Percentiles rank a stretch among this genome's conserved stretches.
Conservation (phyloP, 2,329 filamentous ascomycete species). For the Cercospora sp. region DNA sequence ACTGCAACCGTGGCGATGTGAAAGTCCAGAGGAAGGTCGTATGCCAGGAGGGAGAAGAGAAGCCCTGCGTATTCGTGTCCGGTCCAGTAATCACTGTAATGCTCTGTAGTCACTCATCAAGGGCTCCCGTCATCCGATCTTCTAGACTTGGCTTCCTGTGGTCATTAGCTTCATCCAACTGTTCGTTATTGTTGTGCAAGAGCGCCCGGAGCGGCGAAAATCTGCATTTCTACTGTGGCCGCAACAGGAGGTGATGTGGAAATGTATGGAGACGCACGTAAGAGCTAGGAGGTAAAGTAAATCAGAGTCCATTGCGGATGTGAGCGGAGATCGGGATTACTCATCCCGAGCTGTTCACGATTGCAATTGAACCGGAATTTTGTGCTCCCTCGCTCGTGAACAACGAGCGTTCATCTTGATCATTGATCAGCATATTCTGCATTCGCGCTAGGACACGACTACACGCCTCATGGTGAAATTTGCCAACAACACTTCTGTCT, state of each 20-base stretch:
- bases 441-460: neutral
- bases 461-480: neutral
- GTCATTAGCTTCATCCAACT: neutral
- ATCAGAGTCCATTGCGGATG: neutral
- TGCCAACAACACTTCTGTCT: neutral
- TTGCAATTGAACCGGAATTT: neutral
- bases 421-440: neutral
- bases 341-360: neutral
- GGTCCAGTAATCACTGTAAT: neutral
- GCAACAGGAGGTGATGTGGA: neutral
- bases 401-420: neutral
- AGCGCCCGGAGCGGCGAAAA: neutral
- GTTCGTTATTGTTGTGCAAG: neutral
- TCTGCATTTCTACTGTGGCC: neutral
- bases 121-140: neutral
- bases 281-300: neutral
- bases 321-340: neutral
- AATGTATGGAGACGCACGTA: neutral
- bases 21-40: neutral
- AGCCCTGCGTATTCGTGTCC: neutral
- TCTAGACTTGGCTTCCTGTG: neutral
- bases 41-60: neutral
- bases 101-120: neutral
- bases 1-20: neutral
- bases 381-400: neutral